Evolutionary conservation across 2,329 filamentous ascomycete species (phyloP).

Genomic region (Phialophora macrospora): DNA sequence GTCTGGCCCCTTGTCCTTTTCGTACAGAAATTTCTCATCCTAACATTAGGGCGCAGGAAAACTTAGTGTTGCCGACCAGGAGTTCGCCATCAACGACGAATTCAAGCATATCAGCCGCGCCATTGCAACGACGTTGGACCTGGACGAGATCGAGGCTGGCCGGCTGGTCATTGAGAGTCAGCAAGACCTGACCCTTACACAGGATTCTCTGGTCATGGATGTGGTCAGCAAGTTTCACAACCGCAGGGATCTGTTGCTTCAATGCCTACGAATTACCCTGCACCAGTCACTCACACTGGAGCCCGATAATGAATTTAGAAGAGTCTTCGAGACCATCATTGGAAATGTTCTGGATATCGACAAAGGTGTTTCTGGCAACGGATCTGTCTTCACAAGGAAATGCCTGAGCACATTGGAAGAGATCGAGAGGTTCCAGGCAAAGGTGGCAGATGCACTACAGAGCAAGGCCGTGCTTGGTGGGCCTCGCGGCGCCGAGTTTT

Average conservation of each 20-base stretch:
- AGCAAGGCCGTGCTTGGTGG: slow-evolving; percentile 76
- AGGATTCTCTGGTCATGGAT: slow-evolving; percentile 74
- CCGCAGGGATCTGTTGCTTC: slow-evolving; percentile 78
- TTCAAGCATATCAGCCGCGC: slow-evolving; percentile 83
- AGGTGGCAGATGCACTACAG: slow-evolving; percentile 74
- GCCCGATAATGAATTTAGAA: slow-evolving; percentile 54
- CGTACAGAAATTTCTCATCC: slow-evolving; percentile 18
- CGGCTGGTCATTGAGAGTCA: slow-evolving; percentile 75
- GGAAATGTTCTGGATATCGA: slow-evolving; percentile 64
- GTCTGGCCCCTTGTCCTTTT: slow-evolving; percentile 29
- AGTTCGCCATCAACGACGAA: slow-evolving; percentile 81
- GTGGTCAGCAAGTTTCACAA: slow-evolving; percentile 88
- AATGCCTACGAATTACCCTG: slow-evolving; percentile 80
- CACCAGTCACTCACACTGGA: slow-evolving; percentile 69
- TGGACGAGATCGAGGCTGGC: slow-evolving; percentile 87
- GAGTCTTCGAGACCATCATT: slow-evolving; percentile 57
- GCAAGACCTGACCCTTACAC: slow-evolving; percentile 61
- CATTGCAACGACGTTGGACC: slow-evolving; percentile 83
- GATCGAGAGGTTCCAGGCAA: slow-evolving; percentile 76
- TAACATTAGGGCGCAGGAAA: slow-evolving; percentile 63
- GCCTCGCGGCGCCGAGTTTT: slow-evolving; percentile 64
- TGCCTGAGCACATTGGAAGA: slow-evolving; percentile 77
- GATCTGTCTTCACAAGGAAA: slow-evolving; percentile 70
- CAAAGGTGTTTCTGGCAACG: slow-evolving; percentile 53
- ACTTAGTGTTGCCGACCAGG: slow-evolving; percentile 70